Evolutionary conservation across 257 asterid genomes (phyloP), one percentile per base, ranked within the genome.

Genomic region (Schizonepeta tenuifolia): DNA sequence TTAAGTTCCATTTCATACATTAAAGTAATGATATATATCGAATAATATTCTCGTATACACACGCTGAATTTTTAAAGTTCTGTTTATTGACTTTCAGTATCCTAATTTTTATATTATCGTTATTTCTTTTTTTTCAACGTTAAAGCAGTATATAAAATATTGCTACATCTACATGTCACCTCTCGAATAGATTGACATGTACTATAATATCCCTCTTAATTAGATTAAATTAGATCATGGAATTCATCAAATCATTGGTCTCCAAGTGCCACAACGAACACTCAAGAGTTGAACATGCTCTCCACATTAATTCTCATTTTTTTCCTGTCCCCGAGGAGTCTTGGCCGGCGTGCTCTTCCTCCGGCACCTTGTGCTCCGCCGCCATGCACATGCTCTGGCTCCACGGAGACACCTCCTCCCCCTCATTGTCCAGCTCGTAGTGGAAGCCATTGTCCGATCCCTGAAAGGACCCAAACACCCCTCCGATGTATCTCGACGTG

Each of bases 241-340:
- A 90, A 70, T 88, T 88, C 70, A 87, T 88, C 75, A 90, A 79
- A 78, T 88, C 93, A 72, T 87, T 90, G 41, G 96, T 76, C 62
- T 87, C 86, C 70, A 89, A 81, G 80, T 88, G 97, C 95, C 98
- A 88, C 75, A 90, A 74, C 9, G 90, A 88, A 70, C 91, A 87
- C 17, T 87, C 93, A 4, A 4, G 93, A 70, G 54, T 69, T 85
- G 78, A 88, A 90, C 62, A 88, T 82, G 70, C 65, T 80, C 20
- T 83, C 70, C 54, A 73, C 87, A 14, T 78, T 81, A 67, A 81
- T 77, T 31, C 72, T 60, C 50, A 72, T 60, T 50, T 83, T 87
- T 73, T 83, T 78, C 44, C 78, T 73, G 15, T 77, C 76, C 50
- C 72, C 84, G 0, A n/a, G n/a, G 79, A 74, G 26, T 84, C 86